Percentiles rank a stretch among this genome's conserved stretches.
Evolutionary conservation across 2,329 filamentous ascomycete species (phyloP).

Genomic region (Amylocarpus encephaloides): DNA sequence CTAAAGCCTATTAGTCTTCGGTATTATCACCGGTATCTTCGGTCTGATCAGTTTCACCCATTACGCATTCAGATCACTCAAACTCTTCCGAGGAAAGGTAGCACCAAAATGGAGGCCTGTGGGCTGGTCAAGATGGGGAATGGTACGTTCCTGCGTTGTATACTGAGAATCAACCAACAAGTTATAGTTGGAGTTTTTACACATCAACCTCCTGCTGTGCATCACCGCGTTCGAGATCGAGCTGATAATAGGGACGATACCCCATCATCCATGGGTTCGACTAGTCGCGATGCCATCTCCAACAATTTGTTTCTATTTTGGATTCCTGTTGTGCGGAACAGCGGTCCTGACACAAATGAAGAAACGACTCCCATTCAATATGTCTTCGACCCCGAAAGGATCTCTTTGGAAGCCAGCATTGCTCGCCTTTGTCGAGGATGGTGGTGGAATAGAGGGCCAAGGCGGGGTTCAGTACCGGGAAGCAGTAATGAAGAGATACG

Average conservation of each 20-base stretch:
- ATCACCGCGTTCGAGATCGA: slow-evolving; percentile 25
- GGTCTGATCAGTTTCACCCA: slow-evolving; percentile 26
- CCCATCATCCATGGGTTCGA: slow-evolving; percentile 19
- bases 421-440: slow-evolving; percentile 23
- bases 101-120: slow-evolving; percentile 22
- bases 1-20: slow-evolving; percentile 20
- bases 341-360: slow-evolving; percentile 19
- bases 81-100: slow-evolving; percentile 18
- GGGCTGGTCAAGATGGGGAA: slow-evolving; percentile 27
- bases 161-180: neutral
- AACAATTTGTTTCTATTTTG: slow-evolving; percentile 24
- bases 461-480: slow-evolving; percentile 22
- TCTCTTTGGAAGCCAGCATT: slow-evolving; percentile 21
- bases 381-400: slow-evolving; percentile 27
- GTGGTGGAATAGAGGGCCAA: slow-evolving; percentile 23
- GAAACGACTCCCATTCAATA: slow-evolving; percentile 22
- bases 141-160: slow-evolving; percentile 13
- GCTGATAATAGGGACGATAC: slow-evolving; percentile 22
- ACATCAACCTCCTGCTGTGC: slow-evolving; percentile 23
- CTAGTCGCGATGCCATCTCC: slow-evolving; percentile 26
- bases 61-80: slow-evolving; percentile 22
- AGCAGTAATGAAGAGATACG: slow-evolving; percentile 23
- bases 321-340: slow-evolving; percentile 19
- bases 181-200: slow-evolving; percentile 17
- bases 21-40: slow-evolving; percentile 24